phyloP scores from a whole-genome alignment of 257 asterid genomes.

The Perilla frutescens region DNA sequence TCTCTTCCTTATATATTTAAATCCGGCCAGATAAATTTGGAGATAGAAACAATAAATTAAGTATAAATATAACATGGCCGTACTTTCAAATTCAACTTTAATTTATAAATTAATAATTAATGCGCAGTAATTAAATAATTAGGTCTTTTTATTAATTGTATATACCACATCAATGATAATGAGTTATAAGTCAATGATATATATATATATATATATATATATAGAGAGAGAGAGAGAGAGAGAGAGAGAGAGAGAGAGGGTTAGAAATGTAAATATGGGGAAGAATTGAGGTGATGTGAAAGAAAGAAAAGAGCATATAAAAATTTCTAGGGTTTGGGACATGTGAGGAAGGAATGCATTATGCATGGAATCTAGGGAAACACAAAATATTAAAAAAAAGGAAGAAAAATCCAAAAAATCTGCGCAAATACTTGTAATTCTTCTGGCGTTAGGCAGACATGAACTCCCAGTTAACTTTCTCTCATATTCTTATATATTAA shows the following conservation, averaged over 20 bases:
- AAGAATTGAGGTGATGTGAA: neutral
- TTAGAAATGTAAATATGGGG: neutral
- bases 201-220: no score
- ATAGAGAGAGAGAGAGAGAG: no score
- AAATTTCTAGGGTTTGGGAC: slow-evolving; percentile 37
- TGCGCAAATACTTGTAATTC: slow-evolving; percentile 30
- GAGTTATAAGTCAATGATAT: no score
- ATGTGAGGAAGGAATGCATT: slow-evolving; percentile 36
- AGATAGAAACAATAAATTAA: no score
- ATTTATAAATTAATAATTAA: no score
- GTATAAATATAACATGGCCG: no score
- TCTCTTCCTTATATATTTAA: no score
- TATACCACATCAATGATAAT: no score
- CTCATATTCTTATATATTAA: slow-evolving; percentile 33
- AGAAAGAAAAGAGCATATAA: neutral
- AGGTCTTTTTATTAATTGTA: no score
- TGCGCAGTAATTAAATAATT: no score
- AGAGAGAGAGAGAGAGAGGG: neutral
- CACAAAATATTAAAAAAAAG: slow-evolving; percentile 11
- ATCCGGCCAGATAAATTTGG: no score
- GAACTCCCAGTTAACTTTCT: slow-evolving; percentile 40
- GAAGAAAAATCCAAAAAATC: slow-evolving; percentile 38
- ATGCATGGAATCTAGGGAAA: slow-evolving; percentile 44
- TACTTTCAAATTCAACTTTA: no score
- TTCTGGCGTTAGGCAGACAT: slow-evolving; percentile 50